Conservation (phyloP, 805 yeast genomes). For the Wickerhamomyces tratensis region DNA sequence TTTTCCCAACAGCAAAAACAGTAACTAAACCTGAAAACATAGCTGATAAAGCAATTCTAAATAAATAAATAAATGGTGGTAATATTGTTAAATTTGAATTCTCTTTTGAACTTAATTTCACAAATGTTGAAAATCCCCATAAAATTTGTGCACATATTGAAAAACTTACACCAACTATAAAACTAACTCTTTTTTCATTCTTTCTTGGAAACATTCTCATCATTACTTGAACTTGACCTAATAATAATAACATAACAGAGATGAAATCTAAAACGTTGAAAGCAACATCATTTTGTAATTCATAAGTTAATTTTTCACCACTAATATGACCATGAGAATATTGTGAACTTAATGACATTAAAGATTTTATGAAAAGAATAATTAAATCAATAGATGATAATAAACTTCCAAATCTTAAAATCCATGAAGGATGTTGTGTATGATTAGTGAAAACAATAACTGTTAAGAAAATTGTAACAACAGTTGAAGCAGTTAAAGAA, state of each 20-base stretch:
- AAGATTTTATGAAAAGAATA: constrained; percentile 36
- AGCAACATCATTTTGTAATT: constrained; percentile 31
- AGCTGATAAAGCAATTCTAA: constrained; percentile 62
- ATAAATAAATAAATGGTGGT: constrained; percentile 66
- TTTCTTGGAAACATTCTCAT: constrained; percentile 60
- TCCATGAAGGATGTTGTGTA: constrained; percentile 47
- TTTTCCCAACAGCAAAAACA: constrained; percentile 43
- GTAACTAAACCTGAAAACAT: constrained; percentile 57
- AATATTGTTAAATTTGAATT: constrained; percentile 38
- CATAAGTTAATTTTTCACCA: constrained; percentile 33
- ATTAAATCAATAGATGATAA: constrained; percentile 47
- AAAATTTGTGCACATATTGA: constrained; percentile 49
- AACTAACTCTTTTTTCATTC: constrained; percentile 55
- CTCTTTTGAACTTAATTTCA: constrained; percentile 17
- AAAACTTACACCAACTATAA: constrained; percentile 46
- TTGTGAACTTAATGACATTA: constrained; percentile 36
- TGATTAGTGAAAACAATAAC: constrained; percentile 56
- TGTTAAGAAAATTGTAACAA: constrained; percentile 53
- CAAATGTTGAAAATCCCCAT: constrained; percentile 60
- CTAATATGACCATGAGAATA: constrained; percentile 27
- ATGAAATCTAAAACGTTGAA: constrained; percentile 50
- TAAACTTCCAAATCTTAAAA: constrained; percentile 39
- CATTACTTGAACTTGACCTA: constrained; percentile 64
- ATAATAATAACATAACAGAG: constrained; percentile 45
- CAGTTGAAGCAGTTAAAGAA: constrained; percentile 54